Evolutionary conservation across 345 rosid species (phyloP), one percentile per base, ranked within the genome.

Genomic region (thale cress (Arabidopsis thaliana)): DNA sequence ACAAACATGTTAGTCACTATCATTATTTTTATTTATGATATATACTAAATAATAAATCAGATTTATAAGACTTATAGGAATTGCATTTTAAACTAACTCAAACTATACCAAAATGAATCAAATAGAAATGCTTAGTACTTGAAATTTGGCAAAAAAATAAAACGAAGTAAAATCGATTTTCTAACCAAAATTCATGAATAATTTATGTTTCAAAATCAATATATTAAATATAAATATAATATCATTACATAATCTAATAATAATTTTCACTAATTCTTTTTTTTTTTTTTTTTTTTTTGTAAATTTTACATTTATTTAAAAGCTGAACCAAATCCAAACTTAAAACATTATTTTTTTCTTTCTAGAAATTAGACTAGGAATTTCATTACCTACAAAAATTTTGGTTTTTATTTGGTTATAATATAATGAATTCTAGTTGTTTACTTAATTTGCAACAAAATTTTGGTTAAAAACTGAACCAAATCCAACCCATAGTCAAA

Each of bases 1-100:
- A 70, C 38, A 12, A 51, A 73, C 2, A 42, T n/a, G 33, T 63
- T 63, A 63, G 36, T 42, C 8, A 53, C n/a, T 14, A 13, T 46
- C 1, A 59, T 45, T 30, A 16, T 16, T 16, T 16, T 16, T 16
- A 16, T 16, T 16, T 16, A 16, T 16, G 20, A 16, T 16, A 16
- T 16, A 30, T 1, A 16, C 6, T 2, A 1, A 68, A 52, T 16
- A 10, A 3, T n/a, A 57, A 59, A 10, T 20, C 25, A 33, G 23
- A 32, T 56, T 32, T 3, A 2, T 6, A 30, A 1, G 59, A 30
- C 4, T 25, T 12, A 4, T 36, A 14, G 5, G 22, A 56, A 0
- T 56, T 13, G 4, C 3, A 20, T 57, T 40, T 55, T 36, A 33
- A 58, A 58, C 7, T 24, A 33, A 9, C 3, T 12, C 20, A 40